Evolutionary conservation across 305 asterid genomes (phyloP), one percentile per base, ranked within the genome.

Genomic region (Plantago coronopus): DNA sequence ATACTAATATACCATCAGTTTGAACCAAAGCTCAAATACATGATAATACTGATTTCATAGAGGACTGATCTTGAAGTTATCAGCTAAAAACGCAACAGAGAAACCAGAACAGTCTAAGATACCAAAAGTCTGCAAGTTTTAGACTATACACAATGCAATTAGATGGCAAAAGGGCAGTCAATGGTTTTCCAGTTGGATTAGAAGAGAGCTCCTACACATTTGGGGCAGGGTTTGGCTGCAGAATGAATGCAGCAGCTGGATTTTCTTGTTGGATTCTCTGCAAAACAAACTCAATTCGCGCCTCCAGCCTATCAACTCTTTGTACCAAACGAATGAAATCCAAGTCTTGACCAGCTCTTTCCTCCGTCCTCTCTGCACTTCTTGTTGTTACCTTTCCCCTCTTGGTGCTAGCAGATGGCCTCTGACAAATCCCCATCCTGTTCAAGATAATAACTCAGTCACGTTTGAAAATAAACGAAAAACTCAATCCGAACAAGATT

Each of bases 341-440:
- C 5, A 7, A 12, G 8, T 54, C 59, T 15, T 19, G 59, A 27
- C 12, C 43, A 14, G 17, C 15, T 54, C 59, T 54, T 5, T 27
- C 42, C 43, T 25, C 59, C n/a, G 37, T 19, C 16, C 20, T 27
- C 37, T 54, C 59, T 0, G 21, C 59, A 54, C 27, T 54, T n/a
- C 59, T 54, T 27, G 31, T 9, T 8, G 59, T 38, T n/a, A 54
- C 37, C 21, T 54, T 54, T 5, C 42, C 59, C 21, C 42, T 27
- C 11, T 54, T 34, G 8, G 31, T 54, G 59, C 59, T 54, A 0
- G 43, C 37, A 54, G 59, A 25, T 54, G 59, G 59, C 59, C 37
- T 54, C 59, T 25, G 59, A 54, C 59, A 23, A 27, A 54, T 54
- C 59, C 59, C 59, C 59, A 54, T 54, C 43, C 59, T 54, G 59